Base-by-base conservation (phyloP, 1,139 yeast species). In the Saccharomyces hybrid region DNA sequence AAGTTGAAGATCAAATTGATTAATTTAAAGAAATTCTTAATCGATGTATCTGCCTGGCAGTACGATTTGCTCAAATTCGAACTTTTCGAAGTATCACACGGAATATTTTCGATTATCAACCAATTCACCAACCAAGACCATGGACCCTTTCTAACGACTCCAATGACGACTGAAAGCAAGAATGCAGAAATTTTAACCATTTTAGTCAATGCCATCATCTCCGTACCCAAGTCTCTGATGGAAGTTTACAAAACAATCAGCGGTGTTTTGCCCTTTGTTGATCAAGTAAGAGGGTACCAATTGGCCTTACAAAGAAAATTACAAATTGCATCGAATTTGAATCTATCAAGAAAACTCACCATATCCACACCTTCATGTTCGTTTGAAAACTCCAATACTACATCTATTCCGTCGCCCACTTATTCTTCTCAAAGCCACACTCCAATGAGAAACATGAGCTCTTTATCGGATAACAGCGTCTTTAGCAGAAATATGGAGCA, bases 21-120 rank as follows among this genome's bases (percentile, higher is more conserved):
- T 49, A 64, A 66, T 53, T 53, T 66, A 50, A 68, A 69, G 51
- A 65, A 63, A 42, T 68, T 68, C 46, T 57, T 69, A 51, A 66
- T 67, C 46, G 71, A 68, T 56, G 53, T 67, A 14, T 55, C 67
- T 14, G 53, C 65, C 23, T 68, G 69, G 68, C 69, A 66, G 53
- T 64, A 63, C 52, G 64, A 62, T 29, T 55, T 68, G 25, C 58
- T 67, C 25, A 61, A 64, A 44, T 67, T 56, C 46, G 71, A 68
- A 56, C 55, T 65, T 52, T 66, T 64, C 46, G 71, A 68, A 56
- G 54, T 66, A 7, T 59, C 70, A 5, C 61, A 61, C 42, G 69
- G 69, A 13, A 64, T 67, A 28, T 66, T 66, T 47, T 59, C 67
- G 8, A 53, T 68, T 9, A 61, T 67, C 50, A 66, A 66, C 49